A percentile compares a stretch with the other conserved stretches of the same genome.
phyloP scores from a whole-genome alignment of 2,329 filamentous ascomycete species.

The Berkeleyomyces rouxiae region DNA sequence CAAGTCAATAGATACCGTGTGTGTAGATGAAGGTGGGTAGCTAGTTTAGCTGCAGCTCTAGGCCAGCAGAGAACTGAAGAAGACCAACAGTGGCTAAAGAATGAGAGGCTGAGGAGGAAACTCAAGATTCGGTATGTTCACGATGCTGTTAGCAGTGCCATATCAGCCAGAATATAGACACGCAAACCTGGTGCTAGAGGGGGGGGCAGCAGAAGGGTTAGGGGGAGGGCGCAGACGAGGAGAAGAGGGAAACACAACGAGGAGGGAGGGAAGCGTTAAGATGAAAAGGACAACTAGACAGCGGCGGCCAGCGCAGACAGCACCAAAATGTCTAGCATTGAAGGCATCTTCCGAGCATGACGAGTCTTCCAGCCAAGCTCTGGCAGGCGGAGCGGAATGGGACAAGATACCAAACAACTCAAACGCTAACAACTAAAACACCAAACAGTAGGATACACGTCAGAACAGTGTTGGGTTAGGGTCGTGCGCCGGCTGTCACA shows the following conservation, averaged over 20 bases:
- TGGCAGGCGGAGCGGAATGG: background rate
- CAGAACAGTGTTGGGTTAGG: background rate
- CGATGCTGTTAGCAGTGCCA: constrained; percentile 3
- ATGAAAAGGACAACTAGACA: background rate
- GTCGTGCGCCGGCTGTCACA: background rate
- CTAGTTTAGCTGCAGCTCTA: constrained; percentile 4
- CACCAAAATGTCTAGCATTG: background rate
- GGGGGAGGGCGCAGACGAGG: background rate
- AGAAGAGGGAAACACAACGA: constrained; percentile 2
- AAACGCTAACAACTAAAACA: background rate
- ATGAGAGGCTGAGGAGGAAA: background rate
- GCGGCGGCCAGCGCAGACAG: background rate
- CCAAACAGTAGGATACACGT: background rate
- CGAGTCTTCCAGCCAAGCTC: background rate
- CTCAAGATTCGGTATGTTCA: background rate
- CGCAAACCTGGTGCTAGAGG: background rate
- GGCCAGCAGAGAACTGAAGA: constrained; percentile 7
- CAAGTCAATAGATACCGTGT: background rate
- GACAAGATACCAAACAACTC: background rate
- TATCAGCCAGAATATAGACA: constrained; percentile 7
- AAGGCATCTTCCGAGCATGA: background rate
- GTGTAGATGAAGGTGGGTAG: background rate
- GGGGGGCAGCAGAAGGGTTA: constrained; percentile 11
- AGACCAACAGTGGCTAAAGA: background rate
- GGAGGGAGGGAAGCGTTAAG: constrained; percentile 7